phyloP scores from a whole-genome alignment of 129 eudicot genomes.

The Saussurea involucrata region DNA sequence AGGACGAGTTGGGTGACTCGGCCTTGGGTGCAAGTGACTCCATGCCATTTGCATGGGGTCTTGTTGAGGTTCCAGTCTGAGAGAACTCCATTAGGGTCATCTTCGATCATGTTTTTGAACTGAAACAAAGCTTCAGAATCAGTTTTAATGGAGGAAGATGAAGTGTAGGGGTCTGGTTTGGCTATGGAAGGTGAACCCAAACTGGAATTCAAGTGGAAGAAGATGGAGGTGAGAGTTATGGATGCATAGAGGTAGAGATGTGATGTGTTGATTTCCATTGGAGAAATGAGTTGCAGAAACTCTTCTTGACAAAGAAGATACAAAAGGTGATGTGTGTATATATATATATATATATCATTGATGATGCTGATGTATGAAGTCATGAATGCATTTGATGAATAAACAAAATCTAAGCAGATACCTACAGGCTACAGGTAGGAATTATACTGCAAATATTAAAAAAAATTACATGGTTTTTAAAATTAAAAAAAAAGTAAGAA shows the following conservation, averaged over 20 bases:
- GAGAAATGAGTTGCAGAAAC: conserved; percentile 19
- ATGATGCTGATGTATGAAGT: neutral
- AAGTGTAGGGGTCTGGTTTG: conserved; percentile 23
- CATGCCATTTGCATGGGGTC: conserved; percentile 71
- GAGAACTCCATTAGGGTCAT: conserved; percentile 53
- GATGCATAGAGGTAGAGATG: conserved; percentile 28
- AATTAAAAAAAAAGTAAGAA: too few relatives aligned
- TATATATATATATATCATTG: neutral
- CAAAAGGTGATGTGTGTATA: conserved; percentile 21
- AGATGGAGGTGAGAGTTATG: conserved; percentile 22
- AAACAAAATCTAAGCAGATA: neutral
- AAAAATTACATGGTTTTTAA: too few relatives aligned
- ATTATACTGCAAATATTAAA: too few relatives aligned
- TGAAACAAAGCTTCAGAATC: conserved; percentile 52
- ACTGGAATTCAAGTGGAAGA: conserved; percentile 23
- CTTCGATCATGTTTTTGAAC: conserved; percentile 69
- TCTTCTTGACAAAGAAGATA: conserved; percentile 8
- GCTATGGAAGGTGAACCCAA: conserved; percentile 17
- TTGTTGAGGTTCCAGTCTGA: conserved; percentile 54
- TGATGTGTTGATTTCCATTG: conserved; percentile 29
- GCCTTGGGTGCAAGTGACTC: conserved; percentile 56
- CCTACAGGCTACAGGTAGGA: too few relatives aligned
- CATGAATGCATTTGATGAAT: neutral
- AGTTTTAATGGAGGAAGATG: conserved; percentile 45
- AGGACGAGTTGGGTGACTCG: conserved; percentile 71